These are phyloP conservation scores for Rhynchosporium secalis DNA, from an alignment of 2,329 filamentous ascomycete species.

Conservation along the genomic window DNA sequence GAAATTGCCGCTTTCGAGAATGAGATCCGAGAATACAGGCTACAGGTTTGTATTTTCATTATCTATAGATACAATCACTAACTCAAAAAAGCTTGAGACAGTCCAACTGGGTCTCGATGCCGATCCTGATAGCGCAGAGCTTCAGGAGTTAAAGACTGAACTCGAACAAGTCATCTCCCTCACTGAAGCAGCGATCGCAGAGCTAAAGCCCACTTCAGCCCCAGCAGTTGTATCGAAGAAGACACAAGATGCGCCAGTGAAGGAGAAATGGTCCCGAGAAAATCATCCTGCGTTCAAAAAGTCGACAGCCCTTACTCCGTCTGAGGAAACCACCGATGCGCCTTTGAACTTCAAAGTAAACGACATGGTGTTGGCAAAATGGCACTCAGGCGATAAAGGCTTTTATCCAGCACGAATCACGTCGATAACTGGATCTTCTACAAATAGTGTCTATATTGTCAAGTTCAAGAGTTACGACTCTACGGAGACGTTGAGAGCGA, in stretches of 20 bases:
- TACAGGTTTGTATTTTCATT: slow-evolving; percentile 49
- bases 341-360: slow-evolving; percentile 75
- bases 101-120: slow-evolving; percentile 74
- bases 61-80: slow-evolving; percentile 18
- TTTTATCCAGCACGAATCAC: slow-evolving; percentile 94
- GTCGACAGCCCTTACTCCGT: slow-evolving; percentile 47
- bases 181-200: slow-evolving; percentile 77
- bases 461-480: slow-evolving; percentile 91
- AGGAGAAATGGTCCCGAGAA: slow-evolving; percentile 76
- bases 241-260: slow-evolving; percentile 52
- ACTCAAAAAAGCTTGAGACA: slow-evolving; percentile 65
- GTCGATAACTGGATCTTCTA: slow-evolving; percentile 88
- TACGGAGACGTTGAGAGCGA: slow-evolving; percentile 76
- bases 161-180: slow-evolving; percentile 79
- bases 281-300: slow-evolving; percentile 77
- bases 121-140: slow-evolving; percentile 77
- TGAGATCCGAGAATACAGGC: slow-evolving; percentile 59
- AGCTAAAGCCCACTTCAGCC: slow-evolving; percentile 63
- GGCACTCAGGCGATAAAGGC: slow-evolving; percentile 81
- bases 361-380: slow-evolving; percentile 87
- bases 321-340: slow-evolving; percentile 51
- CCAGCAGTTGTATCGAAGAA: slow-evolving; percentile 42
- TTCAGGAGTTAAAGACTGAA: slow-evolving; percentile 75
- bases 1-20: slow-evolving; percentile 41
- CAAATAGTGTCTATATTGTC: slow-evolving; percentile 88